Conservation (phyloP, 306 rosid genomes). For the Macrotyloma uniflorum region DNA sequence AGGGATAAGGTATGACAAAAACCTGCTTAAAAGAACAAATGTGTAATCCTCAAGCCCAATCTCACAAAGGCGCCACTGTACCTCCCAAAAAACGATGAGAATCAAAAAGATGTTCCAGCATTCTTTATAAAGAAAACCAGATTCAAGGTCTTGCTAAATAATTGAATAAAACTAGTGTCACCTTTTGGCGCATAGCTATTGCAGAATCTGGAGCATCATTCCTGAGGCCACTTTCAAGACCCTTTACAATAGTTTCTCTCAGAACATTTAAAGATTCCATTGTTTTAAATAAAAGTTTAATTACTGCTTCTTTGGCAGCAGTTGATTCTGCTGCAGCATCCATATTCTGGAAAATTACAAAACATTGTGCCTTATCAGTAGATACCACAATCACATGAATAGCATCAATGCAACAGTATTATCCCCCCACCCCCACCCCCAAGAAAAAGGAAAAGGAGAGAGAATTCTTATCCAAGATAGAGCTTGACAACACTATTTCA, state of each 20-base stretch:
- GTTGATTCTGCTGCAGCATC: constrained; percentile 65
- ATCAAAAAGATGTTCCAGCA: constrained; percentile 35
- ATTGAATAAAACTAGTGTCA: constrained; percentile 42
- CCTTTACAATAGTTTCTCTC: constrained; percentile 73
- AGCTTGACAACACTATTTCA: too few relatives aligned
- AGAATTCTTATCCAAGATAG: constrained; percentile 15
- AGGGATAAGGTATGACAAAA: constrained; percentile 33
- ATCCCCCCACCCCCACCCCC: neutral
- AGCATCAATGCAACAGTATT: constrained; percentile 3
- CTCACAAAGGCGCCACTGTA: constrained; percentile 98
- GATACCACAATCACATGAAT: constrained; percentile 27
- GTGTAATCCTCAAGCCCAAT: constrained; percentile 96
- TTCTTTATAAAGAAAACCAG: constrained; percentile 28
- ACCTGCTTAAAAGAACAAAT: constrained; percentile 97
- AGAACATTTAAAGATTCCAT: constrained; percentile 76
- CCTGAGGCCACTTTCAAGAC: constrained; percentile 97
- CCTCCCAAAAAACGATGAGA: constrained; percentile 38
- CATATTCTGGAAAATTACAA: constrained; percentile 66
- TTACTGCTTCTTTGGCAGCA: constrained; percentile 45
- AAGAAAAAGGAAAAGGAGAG: neutral
- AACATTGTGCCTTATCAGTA: constrained; percentile 21
- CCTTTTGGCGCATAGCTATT: constrained; percentile 98
- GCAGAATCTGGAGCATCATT: constrained; percentile 98
- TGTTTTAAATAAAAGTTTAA: constrained; percentile 65
- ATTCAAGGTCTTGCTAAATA: constrained; percentile 28